Evolutionary conservation across 305 asterid species (phyloP).

Genomic region (Ilex paraguariensis): DNA sequence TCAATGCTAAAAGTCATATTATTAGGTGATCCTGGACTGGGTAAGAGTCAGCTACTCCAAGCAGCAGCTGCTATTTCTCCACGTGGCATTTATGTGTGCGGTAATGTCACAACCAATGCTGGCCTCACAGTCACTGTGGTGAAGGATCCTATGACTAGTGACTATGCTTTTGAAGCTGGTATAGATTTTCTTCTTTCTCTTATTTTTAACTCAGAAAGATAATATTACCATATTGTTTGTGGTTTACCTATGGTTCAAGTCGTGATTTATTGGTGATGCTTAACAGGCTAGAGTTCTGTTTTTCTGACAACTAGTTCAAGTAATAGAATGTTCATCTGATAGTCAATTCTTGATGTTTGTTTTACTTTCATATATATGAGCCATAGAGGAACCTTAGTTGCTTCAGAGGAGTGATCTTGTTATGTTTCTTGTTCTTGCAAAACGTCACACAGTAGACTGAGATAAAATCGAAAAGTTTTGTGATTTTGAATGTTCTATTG

Average conservation of each 20-base stretch:
- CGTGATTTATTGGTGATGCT: no score
- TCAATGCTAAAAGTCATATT: conserved; percentile 10
- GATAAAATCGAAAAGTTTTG: background rate
- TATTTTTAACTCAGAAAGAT: conserved; percentile 10
- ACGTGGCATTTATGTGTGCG: conserved; percentile 98
- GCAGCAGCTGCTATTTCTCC: conserved; percentile 99
- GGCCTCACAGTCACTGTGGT: conserved; percentile 98
- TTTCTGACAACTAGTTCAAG: no score
- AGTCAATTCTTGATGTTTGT: background rate
- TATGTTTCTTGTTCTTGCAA: background rate
- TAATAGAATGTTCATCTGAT: no score
- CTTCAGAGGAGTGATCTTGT: background rate
- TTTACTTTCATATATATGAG: background rate
- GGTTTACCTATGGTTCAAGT: no score
- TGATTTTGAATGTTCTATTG: background rate
- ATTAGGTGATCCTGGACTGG: conserved; percentile 97
- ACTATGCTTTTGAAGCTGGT: conserved; percentile 99
- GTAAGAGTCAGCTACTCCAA: conserved; percentile 95
- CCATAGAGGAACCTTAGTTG: background rate
- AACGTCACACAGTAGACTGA: background rate
- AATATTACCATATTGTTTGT: conserved; percentile 4
- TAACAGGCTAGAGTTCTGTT: no score
- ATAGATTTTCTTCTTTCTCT: conserved; percentile 23
- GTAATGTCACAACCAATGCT: conserved; percentile 96
- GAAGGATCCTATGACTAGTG: conserved; percentile 88